Percentiles rank a stretch among this genome's conserved stretches.
Conservation (phyloP, 1,284 basidiomycete genomes). For the Leccinum solheimii region DNA sequence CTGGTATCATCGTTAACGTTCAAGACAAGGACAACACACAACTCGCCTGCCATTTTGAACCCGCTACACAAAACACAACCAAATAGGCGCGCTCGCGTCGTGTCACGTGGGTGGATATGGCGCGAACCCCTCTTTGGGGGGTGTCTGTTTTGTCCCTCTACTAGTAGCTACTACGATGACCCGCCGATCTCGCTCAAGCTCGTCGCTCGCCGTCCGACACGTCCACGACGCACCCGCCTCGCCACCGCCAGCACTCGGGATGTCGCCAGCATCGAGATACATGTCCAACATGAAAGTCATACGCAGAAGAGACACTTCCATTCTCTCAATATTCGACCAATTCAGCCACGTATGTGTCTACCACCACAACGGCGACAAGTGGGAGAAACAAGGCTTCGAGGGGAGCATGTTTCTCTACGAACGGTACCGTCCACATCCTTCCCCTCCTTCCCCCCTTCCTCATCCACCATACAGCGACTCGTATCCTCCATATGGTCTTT, state of each 20-base stretch:
- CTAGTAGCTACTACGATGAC: not conserved
- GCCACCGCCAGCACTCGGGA: constrained; percentile 36
- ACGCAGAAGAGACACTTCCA: constrained; percentile 76
- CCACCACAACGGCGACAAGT: constrained; percentile 66
- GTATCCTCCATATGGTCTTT: constrained; percentile 84
- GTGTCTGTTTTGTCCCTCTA: not conserved
- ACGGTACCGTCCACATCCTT: constrained; percentile 45
- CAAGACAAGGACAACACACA: constrained; percentile 18
- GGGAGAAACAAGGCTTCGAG: constrained; percentile 85
- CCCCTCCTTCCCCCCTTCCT: not conserved
- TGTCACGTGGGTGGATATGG: constrained; percentile 26
- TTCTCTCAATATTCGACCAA: constrained; percentile 78
- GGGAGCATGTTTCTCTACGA: constrained; percentile 90
- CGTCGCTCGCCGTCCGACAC: constrained; percentile 24
- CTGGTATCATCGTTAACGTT: constrained; percentile 33
- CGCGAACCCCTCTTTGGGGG: too few species aligned
- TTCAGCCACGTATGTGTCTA: constrained; percentile 85
- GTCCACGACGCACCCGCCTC: constrained; percentile 6
- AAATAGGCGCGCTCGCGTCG: constrained; percentile 38
- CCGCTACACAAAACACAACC: constrained; percentile 32
- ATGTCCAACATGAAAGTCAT: constrained; percentile 83
- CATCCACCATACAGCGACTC: constrained; percentile 44
- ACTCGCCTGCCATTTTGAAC: constrained; percentile 38
- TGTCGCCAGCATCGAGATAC: constrained; percentile 62
- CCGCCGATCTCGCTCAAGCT: constrained; percentile 32